Percentiles rank a stretch among this genome's conserved stretches.
phyloP scores from a whole-genome alignment of 768 basidiomycete genomes.

The Rhizopogon rudus region DNA sequence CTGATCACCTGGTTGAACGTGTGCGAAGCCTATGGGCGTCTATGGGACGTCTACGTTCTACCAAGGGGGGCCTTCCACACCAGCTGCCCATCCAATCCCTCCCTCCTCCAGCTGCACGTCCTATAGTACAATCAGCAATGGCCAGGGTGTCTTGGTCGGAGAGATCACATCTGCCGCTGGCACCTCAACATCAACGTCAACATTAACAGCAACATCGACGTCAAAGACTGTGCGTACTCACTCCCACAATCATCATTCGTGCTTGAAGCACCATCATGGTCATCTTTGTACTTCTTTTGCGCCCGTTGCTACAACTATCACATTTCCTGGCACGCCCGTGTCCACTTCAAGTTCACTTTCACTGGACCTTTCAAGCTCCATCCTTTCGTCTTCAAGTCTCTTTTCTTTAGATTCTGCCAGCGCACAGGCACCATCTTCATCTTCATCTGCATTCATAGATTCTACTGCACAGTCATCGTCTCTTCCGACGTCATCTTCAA shows the following conservation, averaged over 20 bases:
- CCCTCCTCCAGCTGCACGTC: slow-evolving; percentile 57
- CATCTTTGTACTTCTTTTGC: slow-evolving; percentile 2
- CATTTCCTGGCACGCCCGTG: slow-evolving; percentile 1
- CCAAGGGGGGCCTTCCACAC: slow-evolving; percentile 56
- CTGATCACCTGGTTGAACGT: not conserved
- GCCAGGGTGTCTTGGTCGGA: slow-evolving; percentile 23
- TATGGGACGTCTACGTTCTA: slow-evolving; percentile 62
- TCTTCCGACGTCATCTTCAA: not conserved
- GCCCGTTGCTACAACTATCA: slow-evolving; percentile 4
- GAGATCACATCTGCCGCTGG: slow-evolving; percentile 11
- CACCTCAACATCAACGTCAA: not conserved
- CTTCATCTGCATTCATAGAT: not conserved
- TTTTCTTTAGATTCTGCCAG: not conserved
- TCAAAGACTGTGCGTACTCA: not conserved
- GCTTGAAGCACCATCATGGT: not conserved
- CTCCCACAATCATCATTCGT: not conserved
- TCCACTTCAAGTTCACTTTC: not conserved
- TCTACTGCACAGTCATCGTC: not conserved
- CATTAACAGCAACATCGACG: not conserved
- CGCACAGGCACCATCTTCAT: not conserved
- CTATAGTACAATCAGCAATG: slow-evolving; percentile 48
- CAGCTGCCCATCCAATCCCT: slow-evolving; percentile 51
- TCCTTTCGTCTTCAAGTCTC: not conserved
- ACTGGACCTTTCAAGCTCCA: not conserved
- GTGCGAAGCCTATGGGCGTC: slow-evolving; percentile 56